Evolutionary conservation across 257 asterid genomes (phyloP).

Genomic region (Coffea canephora): DNA sequence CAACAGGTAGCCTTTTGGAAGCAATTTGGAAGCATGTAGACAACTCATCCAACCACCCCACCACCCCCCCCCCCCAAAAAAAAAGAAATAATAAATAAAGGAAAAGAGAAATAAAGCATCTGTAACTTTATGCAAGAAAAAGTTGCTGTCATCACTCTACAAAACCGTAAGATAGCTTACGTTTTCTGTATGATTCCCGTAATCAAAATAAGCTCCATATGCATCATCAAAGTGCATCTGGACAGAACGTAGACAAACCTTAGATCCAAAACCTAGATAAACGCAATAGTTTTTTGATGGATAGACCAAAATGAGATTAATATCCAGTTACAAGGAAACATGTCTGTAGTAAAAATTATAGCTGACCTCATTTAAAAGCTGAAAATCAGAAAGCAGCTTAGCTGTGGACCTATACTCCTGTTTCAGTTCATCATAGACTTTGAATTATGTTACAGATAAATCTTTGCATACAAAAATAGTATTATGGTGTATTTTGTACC

Average conservation of each 20-base stretch:
- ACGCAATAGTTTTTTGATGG: constrained; percentile 6
- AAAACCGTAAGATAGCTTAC: constrained; percentile 24
- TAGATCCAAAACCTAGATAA: constrained; percentile 15
- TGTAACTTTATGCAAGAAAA: background rate
- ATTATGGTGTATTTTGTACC: constrained; percentile 34
- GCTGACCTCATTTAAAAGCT: constrained; percentile 74
- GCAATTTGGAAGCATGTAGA: background rate
- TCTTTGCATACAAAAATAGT: constrained; percentile 1
- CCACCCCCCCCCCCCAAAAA: too few species aligned
- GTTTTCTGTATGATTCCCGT: constrained; percentile 92
- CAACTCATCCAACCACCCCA: background rate
- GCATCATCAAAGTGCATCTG: constrained; percentile 81
- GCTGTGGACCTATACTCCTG: constrained; percentile 77
- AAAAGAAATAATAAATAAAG: too few species aligned
- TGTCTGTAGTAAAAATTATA: background rate
- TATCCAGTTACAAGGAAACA: background rate
- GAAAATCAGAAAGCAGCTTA: constrained; percentile 79
- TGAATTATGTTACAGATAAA: constrained; percentile 5
- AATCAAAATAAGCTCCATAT: constrained; percentile 86
- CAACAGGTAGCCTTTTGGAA: background rate
- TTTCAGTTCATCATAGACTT: constrained; percentile 31
- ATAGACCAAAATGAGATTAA: background rate
- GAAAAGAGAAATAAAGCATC: background rate
- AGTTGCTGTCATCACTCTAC: background rate
- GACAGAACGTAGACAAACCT: constrained; percentile 20